Evolutionary conservation across 2,329 filamentous ascomycete genomes (phyloP).

Genomic region (Sclerotinia glacialis): DNA sequence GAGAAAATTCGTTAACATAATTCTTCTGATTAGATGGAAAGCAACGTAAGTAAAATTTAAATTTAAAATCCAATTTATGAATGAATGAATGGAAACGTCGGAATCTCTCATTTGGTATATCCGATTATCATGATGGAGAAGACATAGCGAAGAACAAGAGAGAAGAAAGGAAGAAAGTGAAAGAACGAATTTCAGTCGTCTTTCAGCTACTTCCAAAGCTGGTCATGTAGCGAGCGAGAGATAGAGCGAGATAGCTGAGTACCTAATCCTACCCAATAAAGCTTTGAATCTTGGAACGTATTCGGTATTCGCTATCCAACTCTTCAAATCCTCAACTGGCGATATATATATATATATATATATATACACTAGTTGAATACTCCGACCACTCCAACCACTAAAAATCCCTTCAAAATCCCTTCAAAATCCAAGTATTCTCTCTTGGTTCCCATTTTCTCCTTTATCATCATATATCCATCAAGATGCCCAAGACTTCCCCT

Average conservation of each 20-base stretch:
- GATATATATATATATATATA: no score
- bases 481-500: not conserved
- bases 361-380: no score
- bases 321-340: not conserved
- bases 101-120: not conserved
- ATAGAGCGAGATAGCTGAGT: not conserved
- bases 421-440: no score
- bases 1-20: slow-evolving; percentile 12
- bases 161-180: not conserved
- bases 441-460: not conserved
- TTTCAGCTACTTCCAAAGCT: slow-evolving; percentile 19
- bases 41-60: slow-evolving; percentile 67
- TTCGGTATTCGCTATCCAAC: not conserved
- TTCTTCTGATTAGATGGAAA: slow-evolving; percentile 68
- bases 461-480: not conserved
- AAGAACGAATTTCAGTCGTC: not conserved
- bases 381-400: not conserved
- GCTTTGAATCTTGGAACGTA: not conserved
- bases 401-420: no score
- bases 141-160: no score
- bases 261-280: not conserved
- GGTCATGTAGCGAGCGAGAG: slow-evolving; percentile 7
- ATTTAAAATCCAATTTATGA: not conserved
- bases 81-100: not conserved
- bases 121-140: not conserved